phyloP scores from a whole-genome alignment of 257 asterid genomes.

The Solanum bulbocastanum region DNA sequence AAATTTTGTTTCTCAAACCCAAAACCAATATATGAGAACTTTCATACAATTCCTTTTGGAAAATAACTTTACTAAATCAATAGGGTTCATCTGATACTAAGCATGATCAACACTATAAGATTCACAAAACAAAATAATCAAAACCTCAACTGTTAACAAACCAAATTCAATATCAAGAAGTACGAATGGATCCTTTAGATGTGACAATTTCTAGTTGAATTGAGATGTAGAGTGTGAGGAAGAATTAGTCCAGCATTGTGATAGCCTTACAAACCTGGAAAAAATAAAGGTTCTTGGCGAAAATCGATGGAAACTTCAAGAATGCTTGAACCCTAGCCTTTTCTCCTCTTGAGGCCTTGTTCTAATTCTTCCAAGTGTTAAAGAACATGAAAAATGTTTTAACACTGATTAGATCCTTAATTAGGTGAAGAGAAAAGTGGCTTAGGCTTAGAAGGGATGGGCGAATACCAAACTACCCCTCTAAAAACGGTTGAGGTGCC shows the following conservation, averaged over 20 bases:
- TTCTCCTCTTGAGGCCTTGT: too few relatives aligned
- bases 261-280: neutral
- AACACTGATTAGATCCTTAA: too few relatives aligned
- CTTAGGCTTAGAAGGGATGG: neutral
- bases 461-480: neutral
- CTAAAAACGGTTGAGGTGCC: neutral
- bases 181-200: neutral
- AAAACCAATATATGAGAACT: too few relatives aligned
- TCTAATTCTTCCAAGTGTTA: too few relatives aligned
- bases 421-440: neutral
- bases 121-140: neutral
- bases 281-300: neutral
- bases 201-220: neutral
- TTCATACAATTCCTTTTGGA: too few relatives aligned
- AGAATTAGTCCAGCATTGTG: neutral
- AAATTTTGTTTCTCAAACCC: too few relatives aligned
- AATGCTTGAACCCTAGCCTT: neutral
- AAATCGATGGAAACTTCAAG: too few relatives aligned
- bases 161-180: neutral
- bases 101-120: too few relatives aligned
- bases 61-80: too few relatives aligned
- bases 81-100: neutral
- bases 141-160: neutral
- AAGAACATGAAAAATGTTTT: too few relatives aligned
- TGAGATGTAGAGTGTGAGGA: neutral